Percentiles rank a stretch among this genome's conserved stretches.
Conservation (phyloP, 2,329 filamentous ascomycete genomes). For the Diaporthe eres region DNA sequence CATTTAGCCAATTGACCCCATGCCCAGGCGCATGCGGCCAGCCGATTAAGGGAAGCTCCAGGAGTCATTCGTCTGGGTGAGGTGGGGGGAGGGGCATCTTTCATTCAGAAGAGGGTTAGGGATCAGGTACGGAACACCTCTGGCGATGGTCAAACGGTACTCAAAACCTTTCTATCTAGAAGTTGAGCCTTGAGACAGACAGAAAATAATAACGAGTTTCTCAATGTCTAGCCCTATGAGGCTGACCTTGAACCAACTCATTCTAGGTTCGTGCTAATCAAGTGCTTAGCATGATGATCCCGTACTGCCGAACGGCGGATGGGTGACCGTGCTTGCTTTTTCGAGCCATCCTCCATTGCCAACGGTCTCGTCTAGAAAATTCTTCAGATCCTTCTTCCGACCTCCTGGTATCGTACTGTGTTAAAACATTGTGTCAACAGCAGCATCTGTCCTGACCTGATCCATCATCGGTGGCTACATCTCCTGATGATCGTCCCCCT, state of each 20-base stretch:
- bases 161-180: not conserved
- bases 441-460: not conserved
- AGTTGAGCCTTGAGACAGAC: not conserved
- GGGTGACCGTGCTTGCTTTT: not conserved
- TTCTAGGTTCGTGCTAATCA: conserved; percentile 10
- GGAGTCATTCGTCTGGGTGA: not conserved
- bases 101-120: not conserved
- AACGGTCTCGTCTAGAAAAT: not conserved
- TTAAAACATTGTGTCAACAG: not conserved
- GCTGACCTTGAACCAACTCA: not conserved
- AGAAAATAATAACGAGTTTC: not conserved
- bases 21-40: not conserved
- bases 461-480: not conserved
- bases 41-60: not conserved
- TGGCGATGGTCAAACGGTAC: not conserved
- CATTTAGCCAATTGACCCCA: conserved; percentile 7
- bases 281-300: not conserved
- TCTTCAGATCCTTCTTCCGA: not conserved
- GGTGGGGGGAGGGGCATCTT: not conserved
- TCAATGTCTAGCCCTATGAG: not conserved
- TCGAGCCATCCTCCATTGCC: too few species aligned
- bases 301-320: not conserved
- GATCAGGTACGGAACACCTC: too few species aligned
- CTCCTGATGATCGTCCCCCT: conserved; percentile 20
- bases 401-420: not conserved